Evolutionary conservation across 169 alveolate species (phyloP).

Genomic region (Cyclospora cayetanensis): DNA sequence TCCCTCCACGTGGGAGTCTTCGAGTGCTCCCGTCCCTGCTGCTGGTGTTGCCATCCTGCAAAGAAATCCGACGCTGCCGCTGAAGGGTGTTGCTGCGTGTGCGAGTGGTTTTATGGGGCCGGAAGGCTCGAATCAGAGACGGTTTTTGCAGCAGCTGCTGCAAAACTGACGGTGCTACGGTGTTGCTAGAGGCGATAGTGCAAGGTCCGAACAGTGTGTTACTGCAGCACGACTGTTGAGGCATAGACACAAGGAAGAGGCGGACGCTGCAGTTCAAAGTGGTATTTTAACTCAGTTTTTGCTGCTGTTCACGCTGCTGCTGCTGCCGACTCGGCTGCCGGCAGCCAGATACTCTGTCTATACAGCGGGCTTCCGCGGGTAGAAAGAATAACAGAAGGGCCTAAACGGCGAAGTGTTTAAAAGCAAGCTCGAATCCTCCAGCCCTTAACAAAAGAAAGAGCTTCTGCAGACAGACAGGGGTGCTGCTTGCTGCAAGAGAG

Average conservation of each 20-base stretch:
- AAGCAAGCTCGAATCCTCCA: neutral
- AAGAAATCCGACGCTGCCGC: too few relatives aligned
- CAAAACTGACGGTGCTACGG: neutral
- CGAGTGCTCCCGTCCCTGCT: neutral
- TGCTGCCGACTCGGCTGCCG: constrained; percentile 10
- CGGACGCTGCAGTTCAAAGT: too few relatives aligned
- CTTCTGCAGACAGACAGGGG: neutral
- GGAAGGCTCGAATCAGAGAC: neutral
- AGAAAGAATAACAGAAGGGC: neutral
- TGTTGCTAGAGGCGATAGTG: too few relatives aligned
- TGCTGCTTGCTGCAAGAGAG: too few relatives aligned
- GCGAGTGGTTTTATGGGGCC: neutral
- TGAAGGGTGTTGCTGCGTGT: neutral
- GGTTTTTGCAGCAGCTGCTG: neutral
- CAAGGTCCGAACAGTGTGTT: too few relatives aligned
- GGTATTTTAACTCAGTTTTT: too few relatives aligned
- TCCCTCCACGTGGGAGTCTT: neutral
- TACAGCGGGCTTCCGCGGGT: neutral
- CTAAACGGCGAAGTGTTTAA: neutral
- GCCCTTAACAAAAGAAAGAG: too few relatives aligned
- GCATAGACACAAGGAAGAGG: too few relatives aligned
- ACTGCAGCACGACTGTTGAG: too few relatives aligned
- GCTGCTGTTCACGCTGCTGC: constrained; percentile 1
- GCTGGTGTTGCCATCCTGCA: neutral
- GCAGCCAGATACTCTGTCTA: neutral